Evolutionary conservation across 225 moss, liverwort and hornwort genomes (phyloP), one percentile per base, ranked within the genome.

Genomic region (Takakia lepidozioides): DNA sequence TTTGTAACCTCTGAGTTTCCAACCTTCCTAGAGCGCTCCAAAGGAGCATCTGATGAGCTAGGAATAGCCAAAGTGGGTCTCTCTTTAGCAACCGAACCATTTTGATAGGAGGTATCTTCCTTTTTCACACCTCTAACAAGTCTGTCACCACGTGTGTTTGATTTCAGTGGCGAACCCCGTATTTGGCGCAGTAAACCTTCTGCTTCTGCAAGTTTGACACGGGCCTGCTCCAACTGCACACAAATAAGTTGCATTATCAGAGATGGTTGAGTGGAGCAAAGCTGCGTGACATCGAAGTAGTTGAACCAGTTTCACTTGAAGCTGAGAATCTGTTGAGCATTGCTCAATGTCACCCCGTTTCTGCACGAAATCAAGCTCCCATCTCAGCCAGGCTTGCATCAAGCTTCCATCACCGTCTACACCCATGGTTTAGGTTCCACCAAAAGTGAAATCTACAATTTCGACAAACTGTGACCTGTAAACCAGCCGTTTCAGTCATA

Each of bases 191-290:
- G 52, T 24, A 70, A 29, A 9, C 43, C 52, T 52, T 60, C 64
- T 40, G 73, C 73, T 35, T 70, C 38, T 46, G 64, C 69, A 47
- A 70, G 73, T 69, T 74, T 61, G 29, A 39, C 35, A 25, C 63
- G 66, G 2, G 77, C 69, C 50, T 63, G 40, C 29, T 52, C 54
- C 40, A 82, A 52, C 77, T 82, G 69, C n/a, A n/a, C n/a, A n/a
- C n/a, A n/a, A n/a, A n/a, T n/a, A n/a, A n/a, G n/a, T n/a, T n/a
- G n/a, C n/a, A n/a, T n/a, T n/a, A n/a, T n/a, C n/a, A n/a, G n/a
- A n/a, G n/a, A n/a, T n/a, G n/a, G n/a, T n/a, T n/a, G n/a, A n/a
- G n/a, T n/a, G n/a, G n/a, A n/a, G n/a, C n/a, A n/a, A n/a, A n/a
- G n/a, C n/a, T n/a, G n/a, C n/a, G n/a, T n/a, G n/a, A n/a, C 62